These are phyloP conservation scores for Trichoderma sp. DNA, from an alignment of 2,329 filamentous ascomycete genomes.

Conservation along the genomic window DNA sequence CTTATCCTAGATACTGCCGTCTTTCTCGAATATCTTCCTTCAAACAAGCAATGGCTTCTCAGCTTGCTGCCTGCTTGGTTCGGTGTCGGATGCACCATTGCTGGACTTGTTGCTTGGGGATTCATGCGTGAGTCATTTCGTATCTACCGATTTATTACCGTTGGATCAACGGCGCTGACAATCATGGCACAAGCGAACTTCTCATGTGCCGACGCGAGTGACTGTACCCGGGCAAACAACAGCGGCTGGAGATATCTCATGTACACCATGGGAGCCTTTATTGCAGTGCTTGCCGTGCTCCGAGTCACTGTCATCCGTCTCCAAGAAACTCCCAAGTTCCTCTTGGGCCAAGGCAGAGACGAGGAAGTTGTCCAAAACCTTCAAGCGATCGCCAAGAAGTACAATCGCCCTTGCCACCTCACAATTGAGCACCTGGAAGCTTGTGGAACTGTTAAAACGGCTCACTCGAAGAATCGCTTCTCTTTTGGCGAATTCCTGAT, in stretches of 20 bases:
- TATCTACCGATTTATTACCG: no score
- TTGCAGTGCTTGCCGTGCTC: constrained; percentile 52
- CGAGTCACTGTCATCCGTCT: constrained; percentile 57
- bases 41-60: constrained; percentile 63
- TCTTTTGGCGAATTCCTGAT: constrained; percentile 34
- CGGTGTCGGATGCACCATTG: constrained; percentile 49
- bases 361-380: constrained; percentile 49
- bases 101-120: constrained; percentile 53
- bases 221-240: constrained; percentile 46
- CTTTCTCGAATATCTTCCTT: constrained; percentile 48
- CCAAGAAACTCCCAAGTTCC: constrained; percentile 61
- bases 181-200: background rate
- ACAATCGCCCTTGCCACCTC: constrained; percentile 43
- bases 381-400: constrained; percentile 40
- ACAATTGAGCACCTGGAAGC: constrained; percentile 42
- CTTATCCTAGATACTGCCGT: constrained; percentile 62
- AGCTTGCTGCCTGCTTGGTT: constrained; percentile 60
- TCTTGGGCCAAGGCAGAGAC: constrained; percentile 55
- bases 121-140: constrained; percentile 37
- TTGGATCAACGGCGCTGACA: background rate
- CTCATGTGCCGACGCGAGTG: constrained; percentile 38
- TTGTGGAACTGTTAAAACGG: constrained; percentile 37
- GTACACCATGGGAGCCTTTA: constrained; percentile 48
- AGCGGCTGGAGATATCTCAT: constrained; percentile 54
- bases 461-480: constrained; percentile 31